A percentile compares a stretch with the other conserved stretches of the same genome.
phyloP scores from a whole-genome alignment of 2,329 filamentous ascomycete species.

The Exophiala bonariae region DNA sequence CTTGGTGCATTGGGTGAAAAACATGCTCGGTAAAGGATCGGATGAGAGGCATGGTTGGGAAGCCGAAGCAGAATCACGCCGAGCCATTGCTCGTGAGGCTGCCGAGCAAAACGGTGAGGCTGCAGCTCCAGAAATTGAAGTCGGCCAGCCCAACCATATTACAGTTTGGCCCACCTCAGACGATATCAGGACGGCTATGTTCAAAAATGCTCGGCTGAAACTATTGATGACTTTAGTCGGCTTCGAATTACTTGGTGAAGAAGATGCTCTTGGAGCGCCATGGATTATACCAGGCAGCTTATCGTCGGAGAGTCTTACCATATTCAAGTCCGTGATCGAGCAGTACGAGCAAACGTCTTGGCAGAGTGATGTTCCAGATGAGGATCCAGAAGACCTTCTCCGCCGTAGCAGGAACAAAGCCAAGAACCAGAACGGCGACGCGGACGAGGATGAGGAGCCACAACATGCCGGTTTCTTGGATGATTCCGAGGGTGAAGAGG shows the following conservation, averaged over 20 bases:
- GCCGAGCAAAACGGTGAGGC: constrained; percentile 23
- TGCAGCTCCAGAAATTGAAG: constrained; percentile 31
- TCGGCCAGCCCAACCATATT: constrained; percentile 21
- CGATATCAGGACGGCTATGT: constrained; percentile 61
- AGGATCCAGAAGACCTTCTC: constrained; percentile 72
- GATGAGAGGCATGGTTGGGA: constrained; percentile 78
- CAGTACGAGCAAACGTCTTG: constrained; percentile 77
- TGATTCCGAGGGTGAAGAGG: constrained; percentile 61
- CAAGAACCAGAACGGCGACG: constrained; percentile 30
- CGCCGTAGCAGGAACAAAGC: constrained; percentile 58
- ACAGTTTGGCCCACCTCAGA: constrained; percentile 43
- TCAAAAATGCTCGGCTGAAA: constrained; percentile 84
- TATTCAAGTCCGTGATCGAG: constrained; percentile 70
- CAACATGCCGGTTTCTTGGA: constrained; percentile 62
- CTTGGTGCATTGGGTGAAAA: constrained; percentile 79
- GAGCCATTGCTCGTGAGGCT: constrained; percentile 17
- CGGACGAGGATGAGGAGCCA: constrained; percentile 34
- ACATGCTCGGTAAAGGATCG: constrained; percentile 65
- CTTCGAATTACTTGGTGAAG: constrained; percentile 63
- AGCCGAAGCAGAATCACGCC: constrained; percentile 60
- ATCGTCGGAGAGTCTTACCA: constrained; percentile 64
- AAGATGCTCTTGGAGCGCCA: constrained; percentile 71
- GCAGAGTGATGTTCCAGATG: constrained; percentile 70
- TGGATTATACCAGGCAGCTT: constrained; percentile 75
- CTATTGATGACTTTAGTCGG: constrained; percentile 78